Evolutionary conservation across 495 filamentous ascomycete genomes (phyloP), one percentile per base, ranked within the genome.

Genomic region (Bacidia rubella): DNA sequence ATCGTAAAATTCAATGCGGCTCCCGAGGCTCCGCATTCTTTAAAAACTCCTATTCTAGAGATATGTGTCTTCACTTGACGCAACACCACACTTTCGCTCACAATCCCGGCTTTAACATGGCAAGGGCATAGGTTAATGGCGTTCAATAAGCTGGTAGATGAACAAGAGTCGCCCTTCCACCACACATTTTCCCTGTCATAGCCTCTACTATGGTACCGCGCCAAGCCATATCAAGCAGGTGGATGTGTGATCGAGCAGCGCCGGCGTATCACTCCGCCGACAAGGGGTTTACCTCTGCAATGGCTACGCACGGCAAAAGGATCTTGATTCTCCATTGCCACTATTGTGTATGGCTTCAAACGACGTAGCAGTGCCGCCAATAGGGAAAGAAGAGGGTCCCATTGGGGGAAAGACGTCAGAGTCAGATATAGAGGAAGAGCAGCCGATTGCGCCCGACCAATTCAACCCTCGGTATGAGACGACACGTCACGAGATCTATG

Each of bases 401-500:
- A 35, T 15, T 7, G 29, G 15, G 15, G 29, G 29, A 35, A 15
- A 35, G 29, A 35, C 15, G 15, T 5, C 29, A 15, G 29, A 35
- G 5, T 35, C 29, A 15, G 15, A 15, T 35, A 15, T 35, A 15
- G 29, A 35, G 15, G 29, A 35, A 35, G 15, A 35, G 29, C 29
- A 35, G 29, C 57, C 66, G 26, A 59, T 70, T 23, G 66, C 70
- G 21, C 72, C 72, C 10, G 70, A 76, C 56, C 68, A 76, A 54
- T 73, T 73, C 50, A 74, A 77, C 49, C 62, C 67, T 40, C 57
- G 57, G 48, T 74, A 66, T 57, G 66, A 68, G 61, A 81, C 79
- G 2, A 69, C 70, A n/a, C 69, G 65, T 51, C 68, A 56, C 56
- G 80, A 83, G 58, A 78, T 83, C 11, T 83, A 77, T 78, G 71